Percentiles rank a stretch among this genome's conserved stretches.
phyloP scores from a whole-genome alignment of 2,329 filamentous ascomycete species.

The Microdochium nivale region DNA sequence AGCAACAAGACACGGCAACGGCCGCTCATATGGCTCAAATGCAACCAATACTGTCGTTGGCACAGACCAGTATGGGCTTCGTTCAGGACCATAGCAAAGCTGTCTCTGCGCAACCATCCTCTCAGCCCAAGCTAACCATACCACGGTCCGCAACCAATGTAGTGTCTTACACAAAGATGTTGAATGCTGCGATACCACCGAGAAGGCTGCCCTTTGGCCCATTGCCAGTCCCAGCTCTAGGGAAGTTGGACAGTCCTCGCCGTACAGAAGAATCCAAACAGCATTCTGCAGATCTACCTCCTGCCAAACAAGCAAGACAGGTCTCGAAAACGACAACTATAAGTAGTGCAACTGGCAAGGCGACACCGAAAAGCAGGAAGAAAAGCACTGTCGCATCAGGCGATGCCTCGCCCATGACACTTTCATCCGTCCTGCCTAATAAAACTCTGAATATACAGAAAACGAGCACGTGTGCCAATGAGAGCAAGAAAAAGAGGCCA shows the following conservation, averaged over 20 bases:
- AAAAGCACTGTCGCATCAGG: not conserved
- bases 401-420: not conserved
- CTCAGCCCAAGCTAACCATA: not conserved
- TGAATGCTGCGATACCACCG: not conserved
- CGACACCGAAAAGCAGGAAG: not conserved
- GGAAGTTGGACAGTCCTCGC: not conserved
- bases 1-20: too few relatives aligned
- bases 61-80: not conserved
- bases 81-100: not conserved
- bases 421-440: not conserved
- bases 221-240: too few relatives aligned
- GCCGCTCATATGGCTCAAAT: too few relatives aligned
- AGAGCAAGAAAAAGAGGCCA: not conserved
- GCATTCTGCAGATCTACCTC: not conserved
- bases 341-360: not conserved
- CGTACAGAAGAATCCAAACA: not conserved
- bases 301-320: not conserved
- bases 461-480: not conserved
- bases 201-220: not conserved
- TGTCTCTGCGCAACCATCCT: not conserved
- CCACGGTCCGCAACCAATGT: not conserved
- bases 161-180: not conserved
- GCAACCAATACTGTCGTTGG: not conserved
- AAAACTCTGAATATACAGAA: not conserved
- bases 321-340: not conserved